Evolutionary conservation across 225 moss, liverwort and hornwort genomes (phyloP).

Genomic region (Takakia lepidozioides): DNA sequence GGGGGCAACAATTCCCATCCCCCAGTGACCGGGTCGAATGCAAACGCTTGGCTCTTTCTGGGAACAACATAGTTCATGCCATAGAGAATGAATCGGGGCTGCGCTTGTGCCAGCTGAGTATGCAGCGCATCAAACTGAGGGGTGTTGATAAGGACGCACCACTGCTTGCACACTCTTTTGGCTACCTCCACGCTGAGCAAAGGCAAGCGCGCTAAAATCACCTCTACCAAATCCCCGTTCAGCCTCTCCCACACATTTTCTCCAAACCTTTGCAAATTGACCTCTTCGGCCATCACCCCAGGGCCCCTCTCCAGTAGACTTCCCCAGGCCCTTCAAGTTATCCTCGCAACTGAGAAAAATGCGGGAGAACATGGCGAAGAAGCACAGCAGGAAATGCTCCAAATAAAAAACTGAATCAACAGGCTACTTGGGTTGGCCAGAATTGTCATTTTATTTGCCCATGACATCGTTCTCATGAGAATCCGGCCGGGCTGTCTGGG

Average conservation of each 20-base stretch:
- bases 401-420: no score
- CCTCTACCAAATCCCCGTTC: conserved; percentile 34
- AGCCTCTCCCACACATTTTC: conserved; percentile 23
- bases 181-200: conserved; percentile 21
- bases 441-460: no score
- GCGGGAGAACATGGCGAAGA: no score
- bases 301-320: no score
- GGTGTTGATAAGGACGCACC: conserved; percentile 16
- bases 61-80: conserved; percentile 30
- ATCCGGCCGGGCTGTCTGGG: no score
- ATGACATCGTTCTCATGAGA: no score
- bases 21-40: conserved; percentile 19
- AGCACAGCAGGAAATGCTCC: no score
- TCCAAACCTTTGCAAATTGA: no score
- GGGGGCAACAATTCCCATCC: conserved; percentile 25
- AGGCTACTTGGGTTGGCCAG: no score
- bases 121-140: conserved; percentile 31
- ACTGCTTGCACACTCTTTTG: conserved; percentile 39
- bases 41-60: conserved; percentile 29
- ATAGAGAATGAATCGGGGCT: conserved; percentile 36
- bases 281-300: no score
- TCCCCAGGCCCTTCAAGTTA: no score
- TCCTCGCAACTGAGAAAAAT: no score
- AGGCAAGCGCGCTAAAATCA: conserved; percentile 33
- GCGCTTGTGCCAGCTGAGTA: conserved; percentile 32